Evolutionary conservation across 257 asterid species (phyloP).

Genomic region (Striga asiatica): DNA sequence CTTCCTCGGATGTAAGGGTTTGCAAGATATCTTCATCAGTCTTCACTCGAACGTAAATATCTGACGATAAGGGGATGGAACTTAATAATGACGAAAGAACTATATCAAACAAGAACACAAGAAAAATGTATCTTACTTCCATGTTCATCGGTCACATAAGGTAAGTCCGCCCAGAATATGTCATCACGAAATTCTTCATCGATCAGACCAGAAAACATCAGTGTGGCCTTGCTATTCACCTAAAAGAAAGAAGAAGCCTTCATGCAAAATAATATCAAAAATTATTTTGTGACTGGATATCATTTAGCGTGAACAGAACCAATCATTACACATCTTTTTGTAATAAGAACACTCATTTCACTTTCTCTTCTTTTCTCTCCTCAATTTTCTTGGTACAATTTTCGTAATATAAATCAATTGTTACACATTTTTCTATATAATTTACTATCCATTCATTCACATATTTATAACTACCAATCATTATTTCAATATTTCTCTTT

Average conservation of each 20-base stretch:
- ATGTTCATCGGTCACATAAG: slow-evolving; percentile 84
- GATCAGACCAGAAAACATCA: slow-evolving; percentile 74
- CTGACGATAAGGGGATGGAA: slow-evolving; percentile 33
- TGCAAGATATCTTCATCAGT: slow-evolving; percentile 85
- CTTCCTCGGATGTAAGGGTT: slow-evolving; percentile 66
- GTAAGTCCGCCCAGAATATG: slow-evolving; percentile 95
- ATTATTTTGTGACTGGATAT: not conserved
- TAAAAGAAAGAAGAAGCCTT: slow-evolving; percentile 26
- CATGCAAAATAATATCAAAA: slow-evolving; percentile 12
- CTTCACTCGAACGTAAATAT: slow-evolving; percentile 93
- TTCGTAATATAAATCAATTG: too few relatives aligned
- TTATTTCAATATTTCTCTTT: too few relatives aligned
- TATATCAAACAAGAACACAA: not conserved
- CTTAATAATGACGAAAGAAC: slow-evolving; percentile 10
- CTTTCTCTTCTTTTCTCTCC: too few relatives aligned
- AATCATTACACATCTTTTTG: too few relatives aligned
- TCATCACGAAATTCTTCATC: slow-evolving; percentile 74
- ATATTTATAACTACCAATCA: too few relatives aligned
- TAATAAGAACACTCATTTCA: too few relatives aligned
- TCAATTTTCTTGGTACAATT: too few relatives aligned
- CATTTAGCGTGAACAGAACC: too few relatives aligned
- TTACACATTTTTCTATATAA: too few relatives aligned
- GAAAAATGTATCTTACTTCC: slow-evolving; percentile 65
- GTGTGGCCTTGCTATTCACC: slow-evolving; percentile 88
- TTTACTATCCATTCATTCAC: too few relatives aligned